Conservation (phyloP, 768 basidiomycete genomes). For the Boletus huronensis region DNA sequence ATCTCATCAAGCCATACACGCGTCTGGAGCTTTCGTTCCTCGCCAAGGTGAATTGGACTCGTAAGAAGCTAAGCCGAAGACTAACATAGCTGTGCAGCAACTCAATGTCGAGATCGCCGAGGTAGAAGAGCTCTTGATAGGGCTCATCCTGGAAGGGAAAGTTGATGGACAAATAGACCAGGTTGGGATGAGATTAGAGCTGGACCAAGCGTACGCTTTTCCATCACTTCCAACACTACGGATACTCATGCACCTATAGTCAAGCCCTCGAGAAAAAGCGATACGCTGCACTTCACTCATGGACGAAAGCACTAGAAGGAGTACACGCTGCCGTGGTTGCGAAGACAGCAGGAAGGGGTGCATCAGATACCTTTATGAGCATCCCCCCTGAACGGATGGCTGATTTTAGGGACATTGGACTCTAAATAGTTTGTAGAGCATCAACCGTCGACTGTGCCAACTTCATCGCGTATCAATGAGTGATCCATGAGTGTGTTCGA, state of each 20-base stretch:
- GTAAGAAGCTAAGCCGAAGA: background rate
- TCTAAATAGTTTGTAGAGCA: conserved; percentile 15
- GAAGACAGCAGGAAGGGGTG: conserved; percentile 53
- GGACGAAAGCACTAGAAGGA: conserved; percentile 76
- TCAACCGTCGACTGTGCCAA: background rate
- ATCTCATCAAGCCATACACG: conserved; percentile 97
- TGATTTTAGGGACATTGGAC: conserved; percentile 30
- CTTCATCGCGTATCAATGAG: conserved; percentile 1
- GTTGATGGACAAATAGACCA: conserved; percentile 97
- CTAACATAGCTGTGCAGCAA: conserved; percentile 55
- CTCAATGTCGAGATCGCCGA: conserved; percentile 89
- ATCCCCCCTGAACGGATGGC: conserved; percentile 31
- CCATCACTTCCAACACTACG: background rate
- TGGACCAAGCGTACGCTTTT: conserved; percentile 70
- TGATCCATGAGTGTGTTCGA: background rate
- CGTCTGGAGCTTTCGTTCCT: conserved; percentile 91
- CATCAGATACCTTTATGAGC: conserved; percentile 33
- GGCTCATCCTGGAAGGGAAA: conserved; percentile 93
- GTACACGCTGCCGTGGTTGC: conserved; percentile 74
- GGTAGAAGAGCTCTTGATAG: conserved; percentile 91
- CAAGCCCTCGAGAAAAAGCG: conserved; percentile 87
- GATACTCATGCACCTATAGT: conserved; percentile 38
- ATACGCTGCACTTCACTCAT: conserved; percentile 74
- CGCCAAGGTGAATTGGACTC: conserved; percentile 59
- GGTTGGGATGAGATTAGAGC: conserved; percentile 86